Conservation (phyloP, 2,329 filamentous ascomycete genomes). For the Alternaria sp. region DNA sequence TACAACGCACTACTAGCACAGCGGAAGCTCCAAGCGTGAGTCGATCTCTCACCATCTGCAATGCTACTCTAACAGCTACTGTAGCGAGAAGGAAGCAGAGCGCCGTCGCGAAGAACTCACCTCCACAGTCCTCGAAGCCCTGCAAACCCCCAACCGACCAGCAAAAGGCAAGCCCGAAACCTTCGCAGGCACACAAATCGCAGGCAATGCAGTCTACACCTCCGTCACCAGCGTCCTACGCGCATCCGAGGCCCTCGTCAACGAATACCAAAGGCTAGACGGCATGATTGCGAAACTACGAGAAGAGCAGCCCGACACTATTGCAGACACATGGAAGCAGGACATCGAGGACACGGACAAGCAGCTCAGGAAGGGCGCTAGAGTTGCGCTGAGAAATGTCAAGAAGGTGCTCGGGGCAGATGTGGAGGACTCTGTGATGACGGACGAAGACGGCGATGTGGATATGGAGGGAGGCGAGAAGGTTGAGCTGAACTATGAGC, state of each 20-base stretch:
- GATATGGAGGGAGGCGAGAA: conserved; percentile 11
- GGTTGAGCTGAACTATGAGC: conserved; percentile 24
- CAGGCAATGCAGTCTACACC: conserved; percentile 20
- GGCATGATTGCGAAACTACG: conserved; percentile 22
- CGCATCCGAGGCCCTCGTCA: conserved; percentile 25
- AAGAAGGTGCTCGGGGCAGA: conserved; percentile 35
- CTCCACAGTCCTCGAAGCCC: conserved; percentile 22
- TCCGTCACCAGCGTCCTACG: conserved; percentile 18
- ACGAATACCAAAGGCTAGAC: conserved; percentile 34
- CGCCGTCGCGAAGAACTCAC: conserved; percentile 31
- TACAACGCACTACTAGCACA: conserved; percentile 27
- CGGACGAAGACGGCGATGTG: conserved; percentile 4
- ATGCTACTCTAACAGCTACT: not conserved
- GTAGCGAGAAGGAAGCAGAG: conserved; percentile 23
- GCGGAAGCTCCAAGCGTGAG: conserved; percentile 29
- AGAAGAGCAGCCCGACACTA: conserved; percentile 17
- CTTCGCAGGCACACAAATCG: conserved; percentile 21
- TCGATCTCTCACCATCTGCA: not conserved
- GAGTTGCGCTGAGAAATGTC: conserved; percentile 35
- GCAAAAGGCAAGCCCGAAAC: conserved; percentile 3
- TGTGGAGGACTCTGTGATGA: conserved; percentile 5
- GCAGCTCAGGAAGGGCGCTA: conserved; percentile 33
- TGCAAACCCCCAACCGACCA: conserved; percentile 18
- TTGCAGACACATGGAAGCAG: conserved; percentile 30
- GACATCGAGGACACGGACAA: conserved; percentile 31